Evolutionary conservation across 306 rosid genomes (phyloP).

Genomic region (Aeschynomene evenia): DNA sequence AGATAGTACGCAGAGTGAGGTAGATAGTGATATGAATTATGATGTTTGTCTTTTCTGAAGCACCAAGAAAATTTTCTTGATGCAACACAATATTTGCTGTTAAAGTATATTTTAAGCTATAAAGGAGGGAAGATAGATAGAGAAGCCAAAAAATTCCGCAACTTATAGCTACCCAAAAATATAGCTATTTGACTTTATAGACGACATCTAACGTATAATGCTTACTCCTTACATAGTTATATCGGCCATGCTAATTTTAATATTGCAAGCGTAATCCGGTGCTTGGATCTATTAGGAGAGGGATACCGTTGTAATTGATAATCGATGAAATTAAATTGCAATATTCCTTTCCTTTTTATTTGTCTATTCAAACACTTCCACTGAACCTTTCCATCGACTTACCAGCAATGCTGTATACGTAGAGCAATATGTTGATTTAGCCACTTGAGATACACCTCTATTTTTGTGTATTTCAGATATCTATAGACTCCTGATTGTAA

Average conservation of each 20-base stretch:
- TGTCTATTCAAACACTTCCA: neutral
- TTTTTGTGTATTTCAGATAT: constrained; percentile 19
- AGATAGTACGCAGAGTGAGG: constrained; percentile 67
- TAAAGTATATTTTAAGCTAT: constrained; percentile 8
- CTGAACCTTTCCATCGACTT: neutral
- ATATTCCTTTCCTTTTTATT: neutral
- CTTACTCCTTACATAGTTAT: constrained; percentile 21
- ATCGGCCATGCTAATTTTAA: neutral
- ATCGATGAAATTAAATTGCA: constrained; percentile 5
- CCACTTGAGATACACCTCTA: neutral
- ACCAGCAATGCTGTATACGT: neutral
- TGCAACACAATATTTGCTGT: neutral
- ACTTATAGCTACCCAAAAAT: no score
- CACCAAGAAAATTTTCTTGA: constrained; percentile 6
- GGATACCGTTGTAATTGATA: neutral
- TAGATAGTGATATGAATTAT: constrained; percentile 40
- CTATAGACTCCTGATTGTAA: constrained; percentile 27
- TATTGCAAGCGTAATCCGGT: neutral
- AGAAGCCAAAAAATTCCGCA: constrained; percentile 9
- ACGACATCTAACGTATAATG: neutral
- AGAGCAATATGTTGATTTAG: neutral
- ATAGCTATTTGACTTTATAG: neutral
- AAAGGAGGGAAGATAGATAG: constrained; percentile 19
- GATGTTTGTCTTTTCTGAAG: constrained; percentile 1
- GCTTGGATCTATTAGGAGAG: constrained; percentile 12